Base-by-base conservation (phyloP, 306 rosid genomes). In the Vicia villosa region DNA sequence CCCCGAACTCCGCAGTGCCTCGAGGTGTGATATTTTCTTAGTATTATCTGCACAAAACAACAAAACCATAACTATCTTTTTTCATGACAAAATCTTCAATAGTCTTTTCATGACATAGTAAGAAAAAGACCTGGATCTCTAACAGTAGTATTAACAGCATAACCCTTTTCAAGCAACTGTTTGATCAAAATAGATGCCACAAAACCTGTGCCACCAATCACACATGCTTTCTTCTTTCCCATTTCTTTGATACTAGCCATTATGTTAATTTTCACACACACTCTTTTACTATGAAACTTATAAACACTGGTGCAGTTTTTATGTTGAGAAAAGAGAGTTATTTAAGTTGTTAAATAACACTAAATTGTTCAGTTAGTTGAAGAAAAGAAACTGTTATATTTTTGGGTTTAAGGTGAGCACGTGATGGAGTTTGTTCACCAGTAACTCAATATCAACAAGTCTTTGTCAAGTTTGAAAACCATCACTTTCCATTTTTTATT, bases 161-260 rank as follows among this genome's bases (percentile, higher is more conserved):
- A 91, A 49, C 89, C 96, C 74, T 83, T 86, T 60, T 82, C 21
- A 17, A 91, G 91, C 81, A 91, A 52, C 5, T 85, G 85, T 49
- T 91, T 88, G 74, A 91, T 50, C 13, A 91, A 81, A 61, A 55
- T 5, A 68, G 96, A 88, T 0, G 93, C 97, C 37, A 91, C 55
- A 65, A 81, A 91, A 0, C 97, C 93, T 16, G 75, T 70, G 15
- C 97, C 93, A 13, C 96, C 97, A 26, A 91, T 77, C 37, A 91
- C 97, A 63, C 97, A 88, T 0, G 82, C 97, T 32, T 73, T 78
- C 71, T 86, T 89, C 22, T 68, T 81, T 62, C 20, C 58, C 13
- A 70, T 17, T 59, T 77, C 47, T 8, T 83, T 69, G 45, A 74
- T 36, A 21, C 37, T 76, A 6, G 83, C 85, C 95, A 88, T 86